Evolutionary conservation across 1,139 yeast species (phyloP).

Genomic region (Yamadazyma sp.): DNA sequence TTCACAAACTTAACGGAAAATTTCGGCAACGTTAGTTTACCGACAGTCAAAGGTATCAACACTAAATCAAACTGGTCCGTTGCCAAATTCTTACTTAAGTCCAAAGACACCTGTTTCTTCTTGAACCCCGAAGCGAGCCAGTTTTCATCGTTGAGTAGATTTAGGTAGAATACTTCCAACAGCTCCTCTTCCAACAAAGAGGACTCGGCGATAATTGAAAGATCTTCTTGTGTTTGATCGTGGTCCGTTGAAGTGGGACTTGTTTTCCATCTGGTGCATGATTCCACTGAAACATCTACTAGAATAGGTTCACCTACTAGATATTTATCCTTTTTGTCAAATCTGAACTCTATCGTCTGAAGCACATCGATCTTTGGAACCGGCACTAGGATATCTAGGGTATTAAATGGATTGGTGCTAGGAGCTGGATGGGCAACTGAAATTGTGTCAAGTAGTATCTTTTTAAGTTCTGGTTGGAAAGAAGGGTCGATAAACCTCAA

Average conservation of each 20-base stretch:
- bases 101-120: slow-evolving; percentile 45
- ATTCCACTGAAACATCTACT: slow-evolving; percentile 42
- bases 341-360: slow-evolving; percentile 49
- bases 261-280: slow-evolving; percentile 46
- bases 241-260: slow-evolving; percentile 10
- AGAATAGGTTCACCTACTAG: slow-evolving; percentile 65
- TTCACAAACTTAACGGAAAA: slow-evolving; percentile 42
- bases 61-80: slow-evolving; percentile 35
- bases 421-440: background rate
- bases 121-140: slow-evolving; percentile 75
- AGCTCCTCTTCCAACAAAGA: slow-evolving; percentile 20
- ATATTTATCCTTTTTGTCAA: slow-evolving; percentile 40
- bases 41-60: slow-evolving; percentile 74
- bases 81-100: slow-evolving; percentile 16
- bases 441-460: background rate
- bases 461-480: background rate
- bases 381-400: slow-evolving; percentile 47
- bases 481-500: slow-evolving; percentile 7
- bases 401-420: background rate
- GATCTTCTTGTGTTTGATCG: slow-evolving; percentile 10
- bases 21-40: slow-evolving; percentile 68
- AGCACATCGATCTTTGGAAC: slow-evolving; percentile 52
- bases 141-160: slow-evolving; percentile 40
- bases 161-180: slow-evolving; percentile 26
- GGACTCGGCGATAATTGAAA: slow-evolving; percentile 27